A percentile compares a stretch with the other conserved stretches of the same genome.
These are phyloP conservation scores for Yamadazyma conglobata DNA, from an alignment of 1,139 yeast species.

Conservation along the genomic window DNA sequence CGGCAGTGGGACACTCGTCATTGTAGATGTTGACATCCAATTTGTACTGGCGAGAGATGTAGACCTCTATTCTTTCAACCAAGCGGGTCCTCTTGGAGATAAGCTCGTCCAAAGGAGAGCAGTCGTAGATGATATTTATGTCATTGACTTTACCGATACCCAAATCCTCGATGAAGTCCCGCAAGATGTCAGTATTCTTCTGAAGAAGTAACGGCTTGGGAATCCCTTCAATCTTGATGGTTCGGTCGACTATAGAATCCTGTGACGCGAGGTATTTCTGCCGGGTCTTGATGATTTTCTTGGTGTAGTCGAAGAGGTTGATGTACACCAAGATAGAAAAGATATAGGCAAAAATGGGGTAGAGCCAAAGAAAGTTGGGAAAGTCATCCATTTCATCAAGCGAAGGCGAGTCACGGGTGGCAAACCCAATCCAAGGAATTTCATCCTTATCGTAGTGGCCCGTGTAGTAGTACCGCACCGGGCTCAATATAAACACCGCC, in stretches of 20 bases:
- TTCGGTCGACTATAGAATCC: slow-evolving; percentile 87
- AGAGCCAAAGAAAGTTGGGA: slow-evolving; percentile 59
- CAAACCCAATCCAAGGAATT: slow-evolving; percentile 12
- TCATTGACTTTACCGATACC: slow-evolving; percentile 60
- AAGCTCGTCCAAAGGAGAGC: slow-evolving; percentile 44
- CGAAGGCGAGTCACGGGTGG: slow-evolving; percentile 16
- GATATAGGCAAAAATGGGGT: slow-evolving; percentile 80
- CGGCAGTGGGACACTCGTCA: slow-evolving; percentile 29
- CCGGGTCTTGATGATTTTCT: slow-evolving; percentile 67
- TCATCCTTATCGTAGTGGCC: slow-evolving; percentile 46
- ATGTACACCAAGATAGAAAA: slow-evolving; percentile 70
- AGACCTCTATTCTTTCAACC: slow-evolving; percentile 39
- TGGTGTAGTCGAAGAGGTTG: slow-evolving; percentile 64
- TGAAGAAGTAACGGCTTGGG: slow-evolving; percentile 44
- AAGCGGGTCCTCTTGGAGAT: slow-evolving; percentile 34
- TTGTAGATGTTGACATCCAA: slow-evolving; percentile 41
- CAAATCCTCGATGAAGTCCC: slow-evolving; percentile 54
- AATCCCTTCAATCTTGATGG: slow-evolving; percentile 86
- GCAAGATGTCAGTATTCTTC: slow-evolving; percentile 38
- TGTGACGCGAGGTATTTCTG: slow-evolving; percentile 85
- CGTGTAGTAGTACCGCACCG: slow-evolving; percentile 42
- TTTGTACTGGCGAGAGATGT: slow-evolving; percentile 45
- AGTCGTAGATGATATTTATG: slow-evolving; percentile 54
- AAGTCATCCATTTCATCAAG: slow-evolving; percentile 21
- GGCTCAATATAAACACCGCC: slow-evolving; percentile 42